Base-by-base conservation (phyloP, 768 basidiomycete species). In the Collybia nuda region DNA sequence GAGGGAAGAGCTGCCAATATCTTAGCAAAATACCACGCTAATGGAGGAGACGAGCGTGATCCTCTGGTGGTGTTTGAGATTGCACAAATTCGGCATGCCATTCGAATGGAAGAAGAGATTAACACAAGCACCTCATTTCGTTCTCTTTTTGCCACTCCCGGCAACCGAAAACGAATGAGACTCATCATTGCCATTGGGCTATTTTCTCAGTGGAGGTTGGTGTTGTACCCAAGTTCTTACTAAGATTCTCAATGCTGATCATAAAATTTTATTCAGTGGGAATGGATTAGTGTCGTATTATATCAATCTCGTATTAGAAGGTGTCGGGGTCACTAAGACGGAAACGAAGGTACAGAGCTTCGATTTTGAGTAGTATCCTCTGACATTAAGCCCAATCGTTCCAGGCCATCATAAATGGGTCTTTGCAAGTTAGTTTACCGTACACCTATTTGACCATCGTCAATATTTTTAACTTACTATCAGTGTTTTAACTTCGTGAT, bases 231-330 rank as follows among this genome's bases (percentile, higher is more conserved):
- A n/a, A n/a, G n/a, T n/a, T 24, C 38, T 21, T 18, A 22, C 7
- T 11, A 22, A n/a, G 9, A 21, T 48, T 18, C 48, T 22, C 23
- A 21, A 11, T 29, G 29, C 9, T 35, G 41, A 52, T 51, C 42
- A 40, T 54, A 26, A 40, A 1, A 9, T 22, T 15, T 28, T 37
- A 11, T 23, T 28, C 48, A 82, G 83, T 44, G 85, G 85, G 1
- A 87, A 86, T 47, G 86, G 85, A 14, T 67, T 88, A 26, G 80
- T 88, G 1, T 85, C 84, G 1, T 88, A 85, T 64, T 90, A 90
- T 61, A 86, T 90, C 56, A 80, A 85, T 54, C 67, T 85, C 14
- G 78, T 89, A 2, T 66, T 90, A 38, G 77, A 82, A 39, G 78
- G 82, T 36, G 78, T 90, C 15, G 86, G 86, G 0, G 78, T 90